Evolutionary conservation across 2,329 filamentous ascomycete genomes (phyloP), one percentile per base, ranked within the genome.

Genomic region (Magnaporthales sp.): DNA sequence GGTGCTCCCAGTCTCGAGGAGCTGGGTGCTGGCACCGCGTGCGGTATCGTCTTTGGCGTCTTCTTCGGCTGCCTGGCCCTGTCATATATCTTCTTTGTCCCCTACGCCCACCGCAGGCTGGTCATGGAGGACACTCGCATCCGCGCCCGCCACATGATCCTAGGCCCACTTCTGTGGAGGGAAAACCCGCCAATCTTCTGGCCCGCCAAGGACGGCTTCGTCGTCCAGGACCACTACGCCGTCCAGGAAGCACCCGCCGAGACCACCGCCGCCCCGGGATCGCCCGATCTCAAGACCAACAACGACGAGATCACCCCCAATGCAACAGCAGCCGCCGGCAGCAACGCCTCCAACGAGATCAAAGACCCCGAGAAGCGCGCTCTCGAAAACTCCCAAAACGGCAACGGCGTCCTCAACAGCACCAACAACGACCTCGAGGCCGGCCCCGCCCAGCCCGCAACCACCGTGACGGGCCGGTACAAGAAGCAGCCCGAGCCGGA

Each of bases 141-240:
- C 56, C 56, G 56, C 4, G 19, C 56, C 2, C 29, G 56, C 26
- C 64, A 66, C 64, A 61, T 66, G 8, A 31, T 61, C 51, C 51
- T 61, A 68, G 86, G 86, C 0, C 85, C 83, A 30, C 73, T 86
- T 0, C 80, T 87, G 11, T 80, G 31, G 54, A 60, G 26, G 51
- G 22, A 62, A 10, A 26, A 66, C 56, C 56, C 54, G 30, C 56
- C 54, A 29, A 27, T 66, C 31, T 32, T 46, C 22, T 62, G 56
- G 31, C 56, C 56, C 6, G 64, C 54, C 15, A 62, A 66, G 56
- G 64, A 64, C 32, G 83, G 24, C 24, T 26, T 5, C 56, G 9
- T 85, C 70, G 86, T 86, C 70, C 76, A 78, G 4, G 86, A 93
- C 11, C 91, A 93, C 81, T 94, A 61, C 29, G 64, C 54, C 30